A percentile compares a stretch with the other conserved stretches of the same genome.
phyloP scores from a whole-genome alignment of 768 basidiomycete species.

The Leucosporidium yakuticum region DNA sequence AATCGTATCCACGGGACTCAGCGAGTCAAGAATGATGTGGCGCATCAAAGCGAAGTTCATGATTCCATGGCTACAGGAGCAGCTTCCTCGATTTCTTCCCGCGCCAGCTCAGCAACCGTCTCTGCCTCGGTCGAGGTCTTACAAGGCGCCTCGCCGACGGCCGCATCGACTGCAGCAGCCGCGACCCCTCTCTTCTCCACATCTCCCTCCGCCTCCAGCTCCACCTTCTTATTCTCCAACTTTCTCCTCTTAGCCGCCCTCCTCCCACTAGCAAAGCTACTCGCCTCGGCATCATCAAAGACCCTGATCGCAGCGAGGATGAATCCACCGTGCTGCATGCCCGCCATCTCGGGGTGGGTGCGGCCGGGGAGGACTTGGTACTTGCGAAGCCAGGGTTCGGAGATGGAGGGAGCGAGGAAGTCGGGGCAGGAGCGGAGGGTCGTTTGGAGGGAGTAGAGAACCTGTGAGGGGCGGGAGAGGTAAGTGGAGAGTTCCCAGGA shows the following conservation, averaged over 20 bases:
- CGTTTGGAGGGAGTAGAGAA: constrained; percentile 69
- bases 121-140: too few species aligned
- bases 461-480: constrained; percentile 44
- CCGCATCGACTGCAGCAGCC: neutral
- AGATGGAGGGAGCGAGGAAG: constrained; percentile 70
- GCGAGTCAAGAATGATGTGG: too few species aligned
- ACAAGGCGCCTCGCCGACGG: neutral
- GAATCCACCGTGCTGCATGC: constrained; percentile 81
- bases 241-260: constrained; percentile 3
- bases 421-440: constrained; percentile 60
- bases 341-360: constrained; percentile 90
- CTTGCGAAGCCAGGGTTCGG: constrained; percentile 77
- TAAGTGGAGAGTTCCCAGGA: neutral
- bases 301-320: constrained; percentile 80
- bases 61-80: too few species aligned
- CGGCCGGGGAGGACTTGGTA: constrained; percentile 97
- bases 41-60: too few species aligned
- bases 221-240: constrained; percentile 1
- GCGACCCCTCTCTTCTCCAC: constrained; percentile 1
- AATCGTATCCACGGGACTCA: too few species aligned
- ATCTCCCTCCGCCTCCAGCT: neutral
- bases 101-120: too few species aligned
- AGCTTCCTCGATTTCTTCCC: too few species aligned
- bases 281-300: constrained; percentile 12
- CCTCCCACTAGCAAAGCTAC: neutral